Evolutionary conservation across 768 basidiomycete species (phyloP).

Genomic region (Kwoniella europaea): DNA sequence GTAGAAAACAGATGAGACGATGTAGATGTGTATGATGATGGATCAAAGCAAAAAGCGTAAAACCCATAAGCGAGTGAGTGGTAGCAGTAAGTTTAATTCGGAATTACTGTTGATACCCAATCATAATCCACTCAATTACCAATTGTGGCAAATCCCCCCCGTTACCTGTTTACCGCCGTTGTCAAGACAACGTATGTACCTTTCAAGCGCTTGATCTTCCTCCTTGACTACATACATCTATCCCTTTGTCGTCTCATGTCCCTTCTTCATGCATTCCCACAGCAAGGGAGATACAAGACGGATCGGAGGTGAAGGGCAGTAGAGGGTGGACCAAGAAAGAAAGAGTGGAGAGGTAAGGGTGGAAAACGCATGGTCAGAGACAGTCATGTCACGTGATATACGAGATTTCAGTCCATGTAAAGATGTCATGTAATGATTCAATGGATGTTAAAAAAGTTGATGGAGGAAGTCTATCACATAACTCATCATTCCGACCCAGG

Average conservation of each 20-base stretch:
- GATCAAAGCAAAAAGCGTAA: neutral
- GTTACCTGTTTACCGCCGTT: neutral
- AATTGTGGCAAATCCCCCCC: neutral
- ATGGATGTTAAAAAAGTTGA: neutral
- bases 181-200: constrained; percentile 6
- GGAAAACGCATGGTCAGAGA: neutral
- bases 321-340: neutral
- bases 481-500: too few species aligned
- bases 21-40: constrained; percentile 1
- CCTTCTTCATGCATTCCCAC: neutral
- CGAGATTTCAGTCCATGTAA: neutral
- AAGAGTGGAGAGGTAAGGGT: neutral
- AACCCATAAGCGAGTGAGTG: too few species aligned
- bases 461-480: too few species aligned
- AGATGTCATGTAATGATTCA: neutral
- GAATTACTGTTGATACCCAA: neutral
- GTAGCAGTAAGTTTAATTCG: too few species aligned
- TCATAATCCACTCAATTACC: constrained; percentile 1
- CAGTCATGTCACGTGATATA: neutral
- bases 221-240: too few species aligned
- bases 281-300: neutral
- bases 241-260: neutral
- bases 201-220: neutral
- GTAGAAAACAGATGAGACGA: neutral
- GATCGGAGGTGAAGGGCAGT: neutral